These are phyloP conservation scores for Erodium trifolium DNA, from an alignment of 441 rosid species.

Conservation along the genomic window DNA sequence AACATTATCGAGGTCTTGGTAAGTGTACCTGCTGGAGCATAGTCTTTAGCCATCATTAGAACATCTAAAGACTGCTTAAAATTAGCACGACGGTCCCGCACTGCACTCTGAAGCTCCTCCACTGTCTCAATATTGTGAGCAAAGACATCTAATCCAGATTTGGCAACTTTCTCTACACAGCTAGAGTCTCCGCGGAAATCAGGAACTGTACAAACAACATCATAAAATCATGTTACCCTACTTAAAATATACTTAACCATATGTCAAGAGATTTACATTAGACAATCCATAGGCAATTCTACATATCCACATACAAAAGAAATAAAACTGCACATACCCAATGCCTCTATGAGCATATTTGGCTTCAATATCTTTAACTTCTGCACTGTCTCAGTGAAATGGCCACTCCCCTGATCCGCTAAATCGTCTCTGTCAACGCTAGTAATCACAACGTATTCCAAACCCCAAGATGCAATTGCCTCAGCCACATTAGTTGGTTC, in stretches of 20 bases:
- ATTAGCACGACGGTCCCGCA: slow-evolving; percentile 17
- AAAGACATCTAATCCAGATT: slow-evolving; percentile 77
- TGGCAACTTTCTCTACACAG: slow-evolving; percentile 82
- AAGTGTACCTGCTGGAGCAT: slow-evolving; percentile 35
- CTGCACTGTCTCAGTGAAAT: slow-evolving; percentile 73
- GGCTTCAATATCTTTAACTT: slow-evolving; percentile 80
- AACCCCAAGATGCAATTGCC: slow-evolving; percentile 97
- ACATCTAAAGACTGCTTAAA: slow-evolving; percentile 25
- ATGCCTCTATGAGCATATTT: slow-evolving; percentile 78
- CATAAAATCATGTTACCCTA: neutral
- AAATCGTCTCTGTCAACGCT: slow-evolving; percentile 96
- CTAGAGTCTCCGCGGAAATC: slow-evolving; percentile 76
- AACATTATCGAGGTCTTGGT: slow-evolving; percentile 94
- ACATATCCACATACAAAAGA: neutral
- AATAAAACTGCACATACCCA: slow-evolving; percentile 43
- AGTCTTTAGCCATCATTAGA: slow-evolving; percentile 53
- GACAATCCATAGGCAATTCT: neutral
- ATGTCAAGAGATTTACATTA: neutral
- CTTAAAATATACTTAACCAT: neutral
- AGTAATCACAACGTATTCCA: slow-evolving; percentile 91
- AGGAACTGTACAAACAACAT: slow-evolving; percentile 51
- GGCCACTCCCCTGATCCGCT: slow-evolving; percentile 84
- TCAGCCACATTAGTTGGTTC: slow-evolving; percentile 84
- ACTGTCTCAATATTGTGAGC: slow-evolving; percentile 99
- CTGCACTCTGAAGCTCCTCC: slow-evolving; percentile 82